Evolutionary conservation across 495 filamentous ascomycete species (phyloP).

Genomic region (Aspergillus biplanus): DNA sequence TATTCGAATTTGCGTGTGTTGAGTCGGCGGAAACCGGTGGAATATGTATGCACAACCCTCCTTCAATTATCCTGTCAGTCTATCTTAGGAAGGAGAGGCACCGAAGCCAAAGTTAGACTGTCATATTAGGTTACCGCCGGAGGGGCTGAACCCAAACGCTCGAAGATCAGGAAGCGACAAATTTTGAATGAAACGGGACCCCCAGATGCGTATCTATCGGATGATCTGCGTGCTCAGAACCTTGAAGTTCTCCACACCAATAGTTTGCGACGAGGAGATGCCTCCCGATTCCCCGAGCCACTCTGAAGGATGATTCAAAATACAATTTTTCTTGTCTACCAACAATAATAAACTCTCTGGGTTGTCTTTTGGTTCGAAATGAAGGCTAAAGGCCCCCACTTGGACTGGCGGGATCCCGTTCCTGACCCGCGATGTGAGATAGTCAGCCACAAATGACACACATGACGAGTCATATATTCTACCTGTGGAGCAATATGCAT

Average conservation of each 20-base stretch:
- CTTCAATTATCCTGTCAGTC: background rate
- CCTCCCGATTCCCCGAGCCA: background rate
- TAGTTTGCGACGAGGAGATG: constrained; percentile 5
- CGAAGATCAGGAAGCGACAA: background rate
- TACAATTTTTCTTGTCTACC: background rate
- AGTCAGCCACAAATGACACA: constrained; percentile 5
- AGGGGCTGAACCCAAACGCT: background rate
- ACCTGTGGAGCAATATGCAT: constrained; percentile 6
- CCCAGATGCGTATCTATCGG: constrained; percentile 7
- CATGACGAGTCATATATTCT: constrained; percentile 15
- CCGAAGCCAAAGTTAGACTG: background rate
- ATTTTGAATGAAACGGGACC: background rate
- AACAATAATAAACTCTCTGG: no score
- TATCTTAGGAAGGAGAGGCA: background rate
- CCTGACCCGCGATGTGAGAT: constrained; percentile 1
- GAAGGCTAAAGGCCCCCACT: background rate
- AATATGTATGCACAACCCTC: background rate
- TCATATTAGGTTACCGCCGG: background rate
- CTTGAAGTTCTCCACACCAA: constrained; percentile 6
- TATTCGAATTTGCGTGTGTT: background rate
- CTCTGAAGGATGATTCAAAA: background rate
- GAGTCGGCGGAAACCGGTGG: background rate
- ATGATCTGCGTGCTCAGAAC: constrained; percentile 6
- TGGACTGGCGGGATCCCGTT: background rate
- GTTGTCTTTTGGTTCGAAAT: background rate